These are phyloP conservation scores for Hypoxylon rickii DNA, from an alignment of 495 filamentous ascomycete species.

Conservation along the genomic window DNA sequence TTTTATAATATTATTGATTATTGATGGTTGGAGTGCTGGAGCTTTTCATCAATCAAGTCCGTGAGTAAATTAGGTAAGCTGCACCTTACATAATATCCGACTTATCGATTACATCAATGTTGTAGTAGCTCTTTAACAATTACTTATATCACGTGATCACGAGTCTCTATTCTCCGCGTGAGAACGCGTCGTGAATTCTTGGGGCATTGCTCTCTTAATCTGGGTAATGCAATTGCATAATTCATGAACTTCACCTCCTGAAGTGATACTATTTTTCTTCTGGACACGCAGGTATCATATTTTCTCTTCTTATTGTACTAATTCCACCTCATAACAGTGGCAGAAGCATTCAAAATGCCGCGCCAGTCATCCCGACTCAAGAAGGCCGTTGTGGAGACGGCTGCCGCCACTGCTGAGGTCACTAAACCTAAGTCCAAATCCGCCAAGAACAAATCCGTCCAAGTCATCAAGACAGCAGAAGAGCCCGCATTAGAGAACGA, in stretches of 20 bases:
- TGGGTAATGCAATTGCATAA: no score
- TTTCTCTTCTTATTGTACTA: background rate
- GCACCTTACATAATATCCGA: no score
- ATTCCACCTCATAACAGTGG: background rate
- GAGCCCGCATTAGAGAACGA: constrained; percentile 8
- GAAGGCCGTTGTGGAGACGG: constrained; percentile 15
- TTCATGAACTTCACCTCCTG: background rate
- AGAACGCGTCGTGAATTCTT: constrained; percentile 13
- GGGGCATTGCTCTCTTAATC: no score
- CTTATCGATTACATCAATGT: no score
- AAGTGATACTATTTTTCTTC: background rate
- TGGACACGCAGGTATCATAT: background rate
- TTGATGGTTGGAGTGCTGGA: no score
- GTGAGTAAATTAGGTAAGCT: no score
- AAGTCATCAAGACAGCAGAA: constrained; percentile 9
- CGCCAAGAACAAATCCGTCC: constrained; percentile 25
- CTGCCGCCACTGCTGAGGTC: constrained; percentile 4
- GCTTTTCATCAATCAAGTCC: no score
- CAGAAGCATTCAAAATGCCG: constrained; percentile 23
- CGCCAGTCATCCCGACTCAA: constrained; percentile 25
- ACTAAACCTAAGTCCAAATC: constrained; percentile 19
- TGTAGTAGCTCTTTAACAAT: constrained; percentile 6
- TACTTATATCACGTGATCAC: constrained; percentile 30
- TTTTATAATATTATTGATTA: no score
- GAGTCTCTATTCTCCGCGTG: constrained; percentile 15